Percentiles rank a stretch among this genome's conserved stretches.
Evolutionary conservation across 2,329 filamentous ascomycete genomes (phyloP).

Genomic region (Dactylellina drechsleri): DNA sequence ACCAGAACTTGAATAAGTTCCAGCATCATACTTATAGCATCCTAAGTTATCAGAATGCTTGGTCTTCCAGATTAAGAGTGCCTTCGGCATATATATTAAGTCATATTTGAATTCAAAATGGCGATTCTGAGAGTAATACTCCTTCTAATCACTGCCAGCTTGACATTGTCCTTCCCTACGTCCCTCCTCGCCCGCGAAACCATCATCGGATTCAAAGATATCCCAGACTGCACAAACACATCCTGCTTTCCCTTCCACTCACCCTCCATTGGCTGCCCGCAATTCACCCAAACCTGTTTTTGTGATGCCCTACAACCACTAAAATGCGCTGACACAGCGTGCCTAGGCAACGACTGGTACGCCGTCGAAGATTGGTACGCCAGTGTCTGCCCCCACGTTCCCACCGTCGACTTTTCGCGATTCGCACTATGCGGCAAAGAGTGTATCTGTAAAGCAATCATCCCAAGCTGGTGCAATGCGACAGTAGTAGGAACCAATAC

Average conservation of each 20-base stretch:
- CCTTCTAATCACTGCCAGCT: neutral
- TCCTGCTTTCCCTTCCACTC: constrained; percentile 25
- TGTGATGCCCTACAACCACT: constrained; percentile 20
- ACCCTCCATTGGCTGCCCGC: constrained; percentile 16
- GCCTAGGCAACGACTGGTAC: constrained; percentile 19
- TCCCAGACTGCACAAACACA: constrained; percentile 11
- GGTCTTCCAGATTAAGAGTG: too few relatives aligned
- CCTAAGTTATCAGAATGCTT: too few relatives aligned
- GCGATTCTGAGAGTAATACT: neutral
- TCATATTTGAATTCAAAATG: too few relatives aligned
- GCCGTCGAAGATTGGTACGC: constrained; percentile 17
- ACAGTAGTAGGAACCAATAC: constrained; percentile 18
- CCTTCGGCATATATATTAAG: too few relatives aligned
- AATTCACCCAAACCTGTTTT: constrained; percentile 23
- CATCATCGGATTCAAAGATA: neutral
- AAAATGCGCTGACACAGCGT: constrained; percentile 16
- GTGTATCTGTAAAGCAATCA: constrained; percentile 1
- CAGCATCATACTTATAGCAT: too few relatives aligned
- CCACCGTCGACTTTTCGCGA: constrained; percentile 17
- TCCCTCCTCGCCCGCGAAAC: neutral
- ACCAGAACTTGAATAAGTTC: too few relatives aligned
- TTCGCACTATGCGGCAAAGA: constrained; percentile 16
- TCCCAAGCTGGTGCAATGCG: constrained; percentile 9
- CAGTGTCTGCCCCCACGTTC: neutral
- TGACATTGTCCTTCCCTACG: neutral